Base-by-base conservation (phyloP, 192 early-diverging fungal species). In the Chytriomyces hyalinus region DNA sequence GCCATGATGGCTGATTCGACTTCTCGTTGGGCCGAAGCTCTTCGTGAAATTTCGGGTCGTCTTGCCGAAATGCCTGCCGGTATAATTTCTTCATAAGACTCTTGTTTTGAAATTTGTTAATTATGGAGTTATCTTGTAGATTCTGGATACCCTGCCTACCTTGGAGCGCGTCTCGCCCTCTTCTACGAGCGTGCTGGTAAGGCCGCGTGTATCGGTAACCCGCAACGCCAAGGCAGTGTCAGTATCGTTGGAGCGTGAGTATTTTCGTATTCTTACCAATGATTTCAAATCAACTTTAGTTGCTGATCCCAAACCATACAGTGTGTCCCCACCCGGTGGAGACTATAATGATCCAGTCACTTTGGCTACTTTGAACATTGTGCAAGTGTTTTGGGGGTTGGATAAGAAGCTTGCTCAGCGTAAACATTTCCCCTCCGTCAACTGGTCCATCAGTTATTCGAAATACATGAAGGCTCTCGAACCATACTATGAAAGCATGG, bases 1-100 rank as follows among this genome's bases (percentile, higher is more conserved):
- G 94, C 98, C 67, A 99, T 99, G 98, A 99, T 99, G 96, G 98
- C 98, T 6, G 98, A 99, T 85, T 98, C 97, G n/a, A 98, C 98
- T 36, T 99, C 98, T 62, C 94, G 98, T 49, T 99, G 98, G 98
- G 98, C 98, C 70, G 98, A 99, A 85, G 98, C 98, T 26, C 86
- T 99, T 80, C 95, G 98, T 91, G 98, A 99, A 89, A 97, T 99
- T 87, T 99, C 98, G 11, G 98, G 98, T 84, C 97, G 98, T 86
- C 87, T 99, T 71, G 98, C 97, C 76, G 98, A 99, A 86, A 99
- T 99, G 98, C 98, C 98, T 73, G 96, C 96, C 28, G 91, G 90
- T 92, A 13, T 28, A 5, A 6, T 65, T 28, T 15, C 64, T 24
- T 28, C 5, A 65, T 6, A 1, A 13, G 36, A 2, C 3, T 9